Conservation (phyloP, 441 rosid genomes). For the Populus trichocarpa region DNA sequence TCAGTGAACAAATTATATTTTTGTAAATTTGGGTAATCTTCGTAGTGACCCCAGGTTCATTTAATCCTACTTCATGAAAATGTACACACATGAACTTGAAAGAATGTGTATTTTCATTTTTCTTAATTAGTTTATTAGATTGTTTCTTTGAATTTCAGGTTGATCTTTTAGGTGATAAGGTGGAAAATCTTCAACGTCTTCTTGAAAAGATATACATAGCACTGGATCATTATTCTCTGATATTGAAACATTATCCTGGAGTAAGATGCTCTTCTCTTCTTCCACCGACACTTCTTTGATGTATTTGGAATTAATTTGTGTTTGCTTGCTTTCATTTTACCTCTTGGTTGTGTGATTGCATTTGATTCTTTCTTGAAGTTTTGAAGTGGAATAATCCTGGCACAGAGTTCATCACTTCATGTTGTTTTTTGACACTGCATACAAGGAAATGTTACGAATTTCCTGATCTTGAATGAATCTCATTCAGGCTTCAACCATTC, state of each 20-base stretch:
- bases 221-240: constrained; percentile 89
- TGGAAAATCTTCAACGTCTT: constrained; percentile 65
- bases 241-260: constrained; percentile 87
- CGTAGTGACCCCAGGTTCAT: neutral
- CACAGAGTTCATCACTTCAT: neutral
- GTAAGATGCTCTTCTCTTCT: constrained; percentile 43
- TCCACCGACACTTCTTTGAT: neutral
- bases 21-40: neutral
- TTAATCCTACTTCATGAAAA: neutral
- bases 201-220: constrained; percentile 95
- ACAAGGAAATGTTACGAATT: neutral
- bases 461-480: neutral
- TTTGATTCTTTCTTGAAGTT: constrained; percentile 1
- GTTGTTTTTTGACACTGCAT: neutral
- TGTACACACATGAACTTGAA: neutral
- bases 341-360: neutral
- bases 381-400: neutral
- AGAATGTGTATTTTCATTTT: neutral
- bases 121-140: neutral
- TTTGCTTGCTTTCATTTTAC: neutral
- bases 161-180: constrained; percentile 93
- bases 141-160: constrained; percentile 51
- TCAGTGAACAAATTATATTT: neutral
- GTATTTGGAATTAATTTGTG: neutral
- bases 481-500: neutral